phyloP scores from a whole-genome alignment of 805 yeast genomes.

The Yarrowia osloensis region DNA sequence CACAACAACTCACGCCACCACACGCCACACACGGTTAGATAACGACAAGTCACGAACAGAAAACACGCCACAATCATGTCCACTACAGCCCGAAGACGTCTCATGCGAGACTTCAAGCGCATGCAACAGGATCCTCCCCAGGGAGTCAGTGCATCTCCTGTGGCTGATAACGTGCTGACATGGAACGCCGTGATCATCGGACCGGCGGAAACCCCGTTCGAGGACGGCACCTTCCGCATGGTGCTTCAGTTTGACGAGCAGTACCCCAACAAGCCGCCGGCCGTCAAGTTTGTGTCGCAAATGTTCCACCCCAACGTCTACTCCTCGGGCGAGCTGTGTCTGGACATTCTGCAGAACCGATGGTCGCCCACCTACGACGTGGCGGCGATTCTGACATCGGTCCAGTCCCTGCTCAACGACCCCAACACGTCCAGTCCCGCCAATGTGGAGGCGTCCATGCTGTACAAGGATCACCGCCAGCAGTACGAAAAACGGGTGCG shows the following conservation, averaged over 20 bases:
- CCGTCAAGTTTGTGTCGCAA: slow-evolving; percentile 83
- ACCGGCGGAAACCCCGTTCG: slow-evolving; percentile 96
- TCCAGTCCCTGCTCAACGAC: slow-evolving; percentile 84
- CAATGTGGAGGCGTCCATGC: slow-evolving; percentile 94
- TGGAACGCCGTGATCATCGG: slow-evolving; percentile 99
- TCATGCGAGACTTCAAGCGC: slow-evolving; percentile 98
- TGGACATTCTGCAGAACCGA: slow-evolving; percentile 92
- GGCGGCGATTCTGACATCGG: slow-evolving; percentile 88
- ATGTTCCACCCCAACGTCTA: slow-evolving; percentile 99
- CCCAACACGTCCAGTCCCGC: slow-evolving; percentile 98
- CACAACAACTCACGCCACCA: not conserved
- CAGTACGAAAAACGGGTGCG: slow-evolving; percentile 90
- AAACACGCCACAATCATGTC: slow-evolving; percentile 59
- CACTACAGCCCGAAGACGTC: slow-evolving; percentile 97
- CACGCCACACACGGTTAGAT: not conserved
- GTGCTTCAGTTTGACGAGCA: slow-evolving; percentile 91
- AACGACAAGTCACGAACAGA: slow-evolving; percentile 14
- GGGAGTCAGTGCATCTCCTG: slow-evolving; percentile 95
- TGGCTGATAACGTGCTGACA: slow-evolving; percentile 94
- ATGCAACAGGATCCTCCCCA: slow-evolving; percentile 98
- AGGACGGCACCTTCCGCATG: slow-evolving; percentile 93
- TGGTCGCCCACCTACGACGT: slow-evolving; percentile 99
- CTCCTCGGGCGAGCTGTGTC: slow-evolving; percentile 91
- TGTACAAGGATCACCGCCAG: slow-evolving; percentile 91
- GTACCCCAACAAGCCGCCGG: slow-evolving; percentile 96